phyloP scores from a whole-genome alignment of 192 early-diverging fungal species.

The Fimicolochytrium jonesii region DNA sequence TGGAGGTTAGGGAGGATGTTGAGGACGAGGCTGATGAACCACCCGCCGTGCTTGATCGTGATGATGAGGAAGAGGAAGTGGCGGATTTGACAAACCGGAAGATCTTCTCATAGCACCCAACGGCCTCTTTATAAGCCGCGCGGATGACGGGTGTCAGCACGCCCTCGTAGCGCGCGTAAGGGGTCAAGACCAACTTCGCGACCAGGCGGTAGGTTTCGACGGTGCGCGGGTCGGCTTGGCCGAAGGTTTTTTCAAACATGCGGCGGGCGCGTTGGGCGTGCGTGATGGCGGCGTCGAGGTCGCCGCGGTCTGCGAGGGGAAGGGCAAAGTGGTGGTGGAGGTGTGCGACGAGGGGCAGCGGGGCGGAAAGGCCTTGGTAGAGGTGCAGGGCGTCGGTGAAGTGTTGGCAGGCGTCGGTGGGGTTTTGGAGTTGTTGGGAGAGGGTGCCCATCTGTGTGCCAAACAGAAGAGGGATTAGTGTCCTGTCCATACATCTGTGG shows the following conservation, averaged over 20 bases:
- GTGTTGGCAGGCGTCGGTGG: constrained; percentile 30
- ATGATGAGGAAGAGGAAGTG: no score
- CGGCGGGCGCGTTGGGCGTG: constrained; percentile 37
- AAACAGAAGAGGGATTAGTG: not conserved
- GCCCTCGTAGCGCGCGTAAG: constrained; percentile 31
- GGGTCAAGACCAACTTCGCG: constrained; percentile 38
- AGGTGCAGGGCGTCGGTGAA: constrained; percentile 43
- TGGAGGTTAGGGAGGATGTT: not conserved
- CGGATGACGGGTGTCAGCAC: constrained; percentile 43
- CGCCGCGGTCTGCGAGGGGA: constrained; percentile 35
- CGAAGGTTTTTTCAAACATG: constrained; percentile 35
- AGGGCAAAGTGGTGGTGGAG: constrained; percentile 41
- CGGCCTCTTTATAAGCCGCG: constrained; percentile 43
- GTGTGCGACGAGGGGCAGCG: constrained; percentile 31
- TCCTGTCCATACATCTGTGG: no score
- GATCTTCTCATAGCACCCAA: constrained; percentile 46
- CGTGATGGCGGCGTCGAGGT: constrained; percentile 38
- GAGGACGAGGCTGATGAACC: not conserved
- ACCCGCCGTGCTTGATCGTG: not conserved
- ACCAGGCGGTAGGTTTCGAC: constrained; percentile 45
- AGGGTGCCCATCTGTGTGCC: constrained; percentile 19
- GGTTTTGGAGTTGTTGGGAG: constrained; percentile 3
- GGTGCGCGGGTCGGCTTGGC: constrained; percentile 40
- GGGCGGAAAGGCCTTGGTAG: constrained; percentile 16
- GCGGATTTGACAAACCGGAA: constrained; percentile 41